Percentiles rank a stretch among this genome's conserved stretches.
Evolutionary conservation across 352 stramenopile species (phyloP).

Genomic region (Pythium oligandrum): DNA sequence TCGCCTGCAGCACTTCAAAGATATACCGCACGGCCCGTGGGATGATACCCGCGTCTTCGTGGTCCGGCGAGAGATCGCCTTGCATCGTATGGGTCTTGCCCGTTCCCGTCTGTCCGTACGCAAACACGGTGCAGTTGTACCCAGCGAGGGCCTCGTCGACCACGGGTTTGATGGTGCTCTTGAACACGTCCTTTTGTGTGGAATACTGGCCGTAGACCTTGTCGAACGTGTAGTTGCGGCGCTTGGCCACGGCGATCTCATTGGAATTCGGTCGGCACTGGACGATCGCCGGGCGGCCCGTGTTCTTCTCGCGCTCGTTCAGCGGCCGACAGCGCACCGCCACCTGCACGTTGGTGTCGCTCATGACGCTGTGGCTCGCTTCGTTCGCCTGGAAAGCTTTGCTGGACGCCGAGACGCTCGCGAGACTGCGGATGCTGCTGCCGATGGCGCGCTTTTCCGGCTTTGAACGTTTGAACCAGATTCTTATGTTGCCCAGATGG

Average conservation of each 20-base stretch:
- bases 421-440: background rate
- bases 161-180: conserved; percentile 87
- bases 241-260: conserved; percentile 82
- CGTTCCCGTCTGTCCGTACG: conserved; percentile 96
- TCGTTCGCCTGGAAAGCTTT: background rate
- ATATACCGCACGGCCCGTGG: conserved; percentile 92
- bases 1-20: conserved; percentile 91
- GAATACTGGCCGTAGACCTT: conserved; percentile 94
- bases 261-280: conserved; percentile 83
- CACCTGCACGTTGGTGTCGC: conserved; percentile 81
- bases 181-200: conserved; percentile 97
- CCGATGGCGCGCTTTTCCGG: background rate
- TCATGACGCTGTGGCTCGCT: conserved; percentile 12
- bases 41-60: conserved; percentile 93
- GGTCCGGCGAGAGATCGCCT: conserved; percentile 80
- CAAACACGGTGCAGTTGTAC: conserved; percentile 96
- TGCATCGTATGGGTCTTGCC: conserved; percentile 99
- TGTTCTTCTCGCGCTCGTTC: conserved; percentile 84
- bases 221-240: conserved; percentile 91
- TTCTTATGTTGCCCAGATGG: background rate
- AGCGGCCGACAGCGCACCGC: conserved; percentile 88
- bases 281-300: conserved; percentile 72
- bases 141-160: conserved; percentile 95
- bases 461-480: conserved; percentile 18
- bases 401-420: too few relatives aligned